Evolutionary conservation across 2,329 filamentous ascomycete genomes (phyloP), one percentile per base, ranked within the genome.

Genomic region (Dothiorella sarmentorum): DNA sequence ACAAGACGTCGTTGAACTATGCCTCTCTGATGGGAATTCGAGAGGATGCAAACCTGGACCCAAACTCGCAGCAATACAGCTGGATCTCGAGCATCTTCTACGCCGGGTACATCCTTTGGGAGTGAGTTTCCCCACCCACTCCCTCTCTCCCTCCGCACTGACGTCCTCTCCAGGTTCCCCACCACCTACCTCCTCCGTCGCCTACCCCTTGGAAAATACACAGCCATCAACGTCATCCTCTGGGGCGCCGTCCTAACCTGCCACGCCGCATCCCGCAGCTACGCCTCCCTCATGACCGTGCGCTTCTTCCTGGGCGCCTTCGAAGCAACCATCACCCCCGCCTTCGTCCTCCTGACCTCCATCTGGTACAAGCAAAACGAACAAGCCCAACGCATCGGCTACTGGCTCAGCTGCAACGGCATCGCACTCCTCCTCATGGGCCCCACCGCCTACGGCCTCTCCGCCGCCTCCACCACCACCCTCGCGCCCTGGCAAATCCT

Each of bases 221-320:
- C 81, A 20, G 81, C 80, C 0, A 68, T 69, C 1, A 81, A 80
- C 63, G 75, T 79, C 0, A 71, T 83, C 52, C 71, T 74, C 33
- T 85, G 82, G 77, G 81, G 80, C 11, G 31, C 47, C 6, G 33
- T 24, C 3, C 15, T 52, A 4, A 26, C 18, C 15, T 22, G 47
- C 18, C 20, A 26, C 4, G 77, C 77, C 0, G 72, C 72, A 1
- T 75, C 69, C 13, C 66, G 66, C 6, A 74, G 72, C 58, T 81
- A 79, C 56, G 71, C 68, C 0, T 75, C 79, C 0, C 71, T 85
- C 0, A 66, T 83, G n/a, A 69, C 75, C 0, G 71, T 78, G 11
- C 82, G 87, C 18, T 87, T 83, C 0, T 72, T 90, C 5, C 81
- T 90, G 4, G 87, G 87, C 62, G 81, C 88, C 58, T 89, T 89